A percentile compares a stretch with the other conserved stretches of the same genome.
Evolutionary conservation across 148 eudicot genomes (phyloP).

Genomic region (Spergularia bocconei): DNA sequence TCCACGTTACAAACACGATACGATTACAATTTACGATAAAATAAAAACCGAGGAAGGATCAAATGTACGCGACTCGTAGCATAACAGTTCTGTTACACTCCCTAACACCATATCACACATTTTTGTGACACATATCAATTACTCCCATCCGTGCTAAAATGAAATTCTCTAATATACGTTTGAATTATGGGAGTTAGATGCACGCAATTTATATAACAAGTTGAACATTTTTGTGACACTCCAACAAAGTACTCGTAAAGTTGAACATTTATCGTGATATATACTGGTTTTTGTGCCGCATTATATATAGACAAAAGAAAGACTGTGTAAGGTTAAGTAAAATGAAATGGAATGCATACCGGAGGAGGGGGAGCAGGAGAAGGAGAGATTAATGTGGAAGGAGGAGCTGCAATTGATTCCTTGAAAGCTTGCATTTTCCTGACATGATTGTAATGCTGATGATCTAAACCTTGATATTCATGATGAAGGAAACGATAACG

Average conservation of each 20-base stretch:
- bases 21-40: too few species aligned
- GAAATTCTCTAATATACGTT: too few species aligned
- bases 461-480: not conserved
- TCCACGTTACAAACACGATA: too few species aligned
- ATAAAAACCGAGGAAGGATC: too few species aligned
- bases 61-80: too few species aligned
- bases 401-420: conserved; percentile 21
- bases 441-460: not conserved
- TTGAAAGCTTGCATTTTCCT: conserved; percentile 25
- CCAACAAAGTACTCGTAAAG: too few species aligned
- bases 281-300: not conserved
- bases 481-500: not conserved
- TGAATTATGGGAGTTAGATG: not conserved
- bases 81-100: too few species aligned
- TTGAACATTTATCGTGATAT: too few species aligned
- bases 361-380: conserved; percentile 23
- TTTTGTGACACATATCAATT: too few species aligned
- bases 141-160: too few species aligned
- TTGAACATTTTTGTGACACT: too few species aligned
- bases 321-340: too few species aligned
- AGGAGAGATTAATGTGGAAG: conserved; percentile 27
- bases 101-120: not conserved
- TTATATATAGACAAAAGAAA: not conserved
- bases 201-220: not conserved
- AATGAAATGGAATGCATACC: not conserved